Evolutionary conservation across 148 eudicot genomes (phyloP).

Genomic region (Cornus suecica): DNA sequence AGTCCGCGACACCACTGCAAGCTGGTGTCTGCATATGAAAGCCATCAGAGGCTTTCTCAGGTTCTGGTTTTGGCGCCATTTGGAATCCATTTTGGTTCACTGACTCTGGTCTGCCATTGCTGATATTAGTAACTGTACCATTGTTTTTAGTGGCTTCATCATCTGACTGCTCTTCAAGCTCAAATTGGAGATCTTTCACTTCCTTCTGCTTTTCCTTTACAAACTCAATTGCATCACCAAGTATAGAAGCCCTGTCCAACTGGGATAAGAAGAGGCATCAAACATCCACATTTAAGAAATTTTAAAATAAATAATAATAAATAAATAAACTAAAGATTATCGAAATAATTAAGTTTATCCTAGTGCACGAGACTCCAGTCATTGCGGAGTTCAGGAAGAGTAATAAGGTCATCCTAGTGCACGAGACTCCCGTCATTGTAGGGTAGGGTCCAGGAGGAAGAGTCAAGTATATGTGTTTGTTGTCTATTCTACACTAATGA

Average conservation of each 20-base stretch:
- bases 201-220: constrained; percentile 77
- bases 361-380: too few relatives aligned
- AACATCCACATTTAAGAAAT: too few relatives aligned
- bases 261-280: constrained; percentile 12
- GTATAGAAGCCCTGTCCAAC: constrained; percentile 91
- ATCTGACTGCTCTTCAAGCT: constrained; percentile 70
- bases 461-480: too few relatives aligned
- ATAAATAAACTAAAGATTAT: too few relatives aligned
- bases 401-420: too few relatives aligned
- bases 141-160: constrained; percentile 40
- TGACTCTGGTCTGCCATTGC: constrained; percentile 17
- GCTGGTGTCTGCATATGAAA: constrained; percentile 29
- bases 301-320: too few relatives aligned
- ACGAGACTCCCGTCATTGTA: too few relatives aligned
- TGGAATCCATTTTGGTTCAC: constrained; percentile 29
- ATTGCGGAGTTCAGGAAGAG: too few relatives aligned
- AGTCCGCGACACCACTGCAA: constrained; percentile 18
- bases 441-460: too few relatives aligned
- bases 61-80: constrained; percentile 28
- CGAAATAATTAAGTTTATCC: too few relatives aligned
- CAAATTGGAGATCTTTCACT: constrained; percentile 59
- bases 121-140: neutral
- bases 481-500: too few relatives aligned
- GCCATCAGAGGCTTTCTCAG: constrained; percentile 34
- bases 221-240: constrained; percentile 87